A percentile compares a stretch with the other conserved stretches of the same genome.
Evolutionary conservation across 352 stramenopile species (phyloP).

Genomic region (Phytophthora brassicae): DNA sequence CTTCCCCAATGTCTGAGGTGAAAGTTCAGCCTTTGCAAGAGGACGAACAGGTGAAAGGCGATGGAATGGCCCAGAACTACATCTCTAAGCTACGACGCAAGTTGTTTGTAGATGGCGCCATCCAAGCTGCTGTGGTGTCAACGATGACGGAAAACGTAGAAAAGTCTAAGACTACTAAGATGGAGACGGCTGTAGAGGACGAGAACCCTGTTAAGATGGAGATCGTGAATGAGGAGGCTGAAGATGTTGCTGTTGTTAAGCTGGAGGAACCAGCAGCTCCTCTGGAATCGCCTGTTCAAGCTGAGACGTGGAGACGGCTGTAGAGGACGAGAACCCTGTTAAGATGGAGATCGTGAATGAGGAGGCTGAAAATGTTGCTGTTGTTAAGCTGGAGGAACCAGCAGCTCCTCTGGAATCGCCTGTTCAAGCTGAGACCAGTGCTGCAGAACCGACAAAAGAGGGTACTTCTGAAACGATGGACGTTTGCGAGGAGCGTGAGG

Average conservation of each 20-base stretch:
- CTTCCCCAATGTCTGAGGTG: constrained; percentile 3
- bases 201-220: neutral
- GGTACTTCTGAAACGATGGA: neutral
- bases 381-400: neutral
- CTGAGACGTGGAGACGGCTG: constrained; percentile 10
- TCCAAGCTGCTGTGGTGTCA: constrained; percentile 38
- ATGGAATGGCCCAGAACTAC: constrained; percentile 18
- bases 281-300: too few relatives aligned
- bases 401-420: neutral
- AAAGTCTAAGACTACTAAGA: constrained; percentile 13
- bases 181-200: constrained; percentile 1
- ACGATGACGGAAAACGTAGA: constrained; percentile 34
- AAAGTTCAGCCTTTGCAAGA: neutral
- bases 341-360: neutral
- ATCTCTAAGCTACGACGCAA: constrained; percentile 21
- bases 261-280: neutral
- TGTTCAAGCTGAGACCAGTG: neutral
- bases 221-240: constrained; percentile 1
- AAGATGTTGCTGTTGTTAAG: neutral
- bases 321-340: neutral
- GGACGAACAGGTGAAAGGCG: constrained; percentile 9
- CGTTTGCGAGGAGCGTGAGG: constrained; percentile 6
- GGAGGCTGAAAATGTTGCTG: neutral
- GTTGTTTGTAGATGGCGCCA: constrained; percentile 27
- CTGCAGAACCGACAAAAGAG: neutral